Percentiles rank a stretch among this genome's conserved stretches.
Conservation (phyloP, 768 basidiomycete genomes). For the Gloeopeniophorella convolvens region DNA sequence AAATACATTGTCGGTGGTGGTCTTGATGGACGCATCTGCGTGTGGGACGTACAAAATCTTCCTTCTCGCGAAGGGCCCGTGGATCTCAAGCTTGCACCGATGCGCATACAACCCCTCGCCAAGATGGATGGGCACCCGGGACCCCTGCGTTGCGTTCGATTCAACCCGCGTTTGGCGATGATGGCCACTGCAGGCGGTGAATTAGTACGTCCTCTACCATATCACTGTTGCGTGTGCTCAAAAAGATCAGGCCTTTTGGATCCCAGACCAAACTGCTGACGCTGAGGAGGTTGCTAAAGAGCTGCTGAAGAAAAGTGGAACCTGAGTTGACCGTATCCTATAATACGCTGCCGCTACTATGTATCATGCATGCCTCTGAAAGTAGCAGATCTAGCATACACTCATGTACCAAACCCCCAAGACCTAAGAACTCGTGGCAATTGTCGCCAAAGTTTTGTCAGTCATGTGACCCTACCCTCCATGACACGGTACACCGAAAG, state of each 20-base stretch:
- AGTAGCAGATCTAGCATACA: too few species aligned
- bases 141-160: slow-evolving; percentile 77
- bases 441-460: too few species aligned
- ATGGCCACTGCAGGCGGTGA: slow-evolving; percentile 79
- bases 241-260: slow-evolving; percentile 48
- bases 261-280: slow-evolving; percentile 62
- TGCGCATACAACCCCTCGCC: slow-evolving; percentile 43
- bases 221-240: background rate
- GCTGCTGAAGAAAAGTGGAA: slow-evolving; percentile 48
- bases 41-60: slow-evolving; percentile 81
- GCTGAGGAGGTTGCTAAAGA: slow-evolving; percentile 67
- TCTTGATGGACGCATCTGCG: slow-evolving; percentile 72
- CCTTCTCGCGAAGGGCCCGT: slow-evolving; percentile 44
- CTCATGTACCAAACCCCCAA: too few species aligned
- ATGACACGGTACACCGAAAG: too few species aligned
- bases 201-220: slow-evolving; percentile 47
- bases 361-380: slow-evolving; percentile 1
- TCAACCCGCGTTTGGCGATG: slow-evolving; percentile 89
- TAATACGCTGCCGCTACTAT: background rate
- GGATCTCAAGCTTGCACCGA: slow-evolving; percentile 48
- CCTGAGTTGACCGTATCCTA: background rate
- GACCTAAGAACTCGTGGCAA: too few species aligned
- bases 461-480: slow-evolving; percentile 19
- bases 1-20: slow-evolving; percentile 84
- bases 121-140: slow-evolving; percentile 76